Base-by-base conservation (phyloP, 2,329 filamentous ascomycete species). In the Plectosphaerella plurivora region DNA sequence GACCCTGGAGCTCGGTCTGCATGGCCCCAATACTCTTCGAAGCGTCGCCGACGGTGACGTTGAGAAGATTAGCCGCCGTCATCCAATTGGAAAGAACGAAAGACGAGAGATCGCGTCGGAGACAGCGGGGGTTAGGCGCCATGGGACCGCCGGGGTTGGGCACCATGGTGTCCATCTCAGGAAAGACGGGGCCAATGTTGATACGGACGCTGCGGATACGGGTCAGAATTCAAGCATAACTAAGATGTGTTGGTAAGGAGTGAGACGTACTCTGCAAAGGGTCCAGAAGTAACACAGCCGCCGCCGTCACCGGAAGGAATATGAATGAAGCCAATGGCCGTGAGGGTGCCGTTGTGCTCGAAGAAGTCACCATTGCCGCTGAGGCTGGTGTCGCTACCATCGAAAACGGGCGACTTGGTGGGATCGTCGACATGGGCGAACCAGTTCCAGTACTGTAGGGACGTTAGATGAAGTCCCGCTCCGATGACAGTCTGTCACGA, bases 311-410 rank as follows among this genome's bases (percentile, higher is more conserved):
- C 71, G 4, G 65, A 55, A 14, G 70, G 65, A 1, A 73, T 47
- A 2, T 55, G 51, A 37, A 72, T 60, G n/a, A 60, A 52, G 4
- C 64, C 60, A 6, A 59, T 56, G 20, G 46, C 50, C 33, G 57
- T 55, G 16, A 55, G 41, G 58, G 56, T 50, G 28, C 51, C 60
- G 25, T 63, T 57, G 22, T 61, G 59, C 41, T 61, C 47, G 51
- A 70, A 59, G 51, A 60, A 61, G 11, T 51, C 66, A 5, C 73
- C 72, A 45, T 73, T 67, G n/a, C 70, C 69, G 12, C 66, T 67
- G 56, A 74, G 61, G 12, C 66, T 69, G 50, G 61, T 65, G 1
- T 64, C 66, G 49, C 65, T 71, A 36, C 72, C 72, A 48, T 74
- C 70, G 54, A 70, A 72, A 22, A 74, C 60, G 10, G 69, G 61